A percentile compares a stretch with the other conserved stretches of the same genome.
Conservation (phyloP, 768 basidiomycete species). For the Pulveroboletus sp. region DNA sequence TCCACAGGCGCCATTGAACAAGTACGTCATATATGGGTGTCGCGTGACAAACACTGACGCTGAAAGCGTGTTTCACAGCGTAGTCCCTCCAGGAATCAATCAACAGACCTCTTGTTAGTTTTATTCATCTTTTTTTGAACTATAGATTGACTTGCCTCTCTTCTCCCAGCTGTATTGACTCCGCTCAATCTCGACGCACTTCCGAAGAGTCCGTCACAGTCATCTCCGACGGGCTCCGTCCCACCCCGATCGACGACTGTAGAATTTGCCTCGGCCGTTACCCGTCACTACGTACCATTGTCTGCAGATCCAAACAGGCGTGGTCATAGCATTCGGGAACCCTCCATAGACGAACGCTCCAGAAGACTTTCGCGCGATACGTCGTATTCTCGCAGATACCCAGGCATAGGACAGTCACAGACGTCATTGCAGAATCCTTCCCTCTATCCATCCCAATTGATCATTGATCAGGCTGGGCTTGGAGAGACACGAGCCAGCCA, state of each 20-base stretch:
- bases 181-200: background rate
- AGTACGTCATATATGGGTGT: constrained; percentile 6
- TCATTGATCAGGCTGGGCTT: constrained; percentile 14
- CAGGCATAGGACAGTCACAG: constrained; percentile 7
- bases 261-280: constrained; percentile 47
- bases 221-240: constrained; percentile 7
- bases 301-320: constrained; percentile 27
- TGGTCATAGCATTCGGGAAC: constrained; percentile 10
- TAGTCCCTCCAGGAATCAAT: constrained; percentile 18
- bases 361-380: constrained; percentile 9
- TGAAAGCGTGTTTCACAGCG: constrained; percentile 34
- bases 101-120: constrained; percentile 10
- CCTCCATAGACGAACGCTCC: constrained; percentile 4
- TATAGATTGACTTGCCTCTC: background rate
- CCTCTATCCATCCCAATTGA: constrained; percentile 6
- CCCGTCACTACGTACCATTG: constrained; percentile 24
- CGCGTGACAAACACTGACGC: background rate
- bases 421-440: constrained; percentile 18
- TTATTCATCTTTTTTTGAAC: background rate
- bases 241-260: constrained; percentile 46
- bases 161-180: constrained; percentile 11
- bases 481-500: constrained; percentile 30
- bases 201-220: constrained; percentile 4
- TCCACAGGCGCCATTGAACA: background rate
- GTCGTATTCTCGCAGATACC: constrained; percentile 14